phyloP scores from a whole-genome alignment of 2,329 filamentous ascomycete genomes.

The Cordyceps javanica region DNA sequence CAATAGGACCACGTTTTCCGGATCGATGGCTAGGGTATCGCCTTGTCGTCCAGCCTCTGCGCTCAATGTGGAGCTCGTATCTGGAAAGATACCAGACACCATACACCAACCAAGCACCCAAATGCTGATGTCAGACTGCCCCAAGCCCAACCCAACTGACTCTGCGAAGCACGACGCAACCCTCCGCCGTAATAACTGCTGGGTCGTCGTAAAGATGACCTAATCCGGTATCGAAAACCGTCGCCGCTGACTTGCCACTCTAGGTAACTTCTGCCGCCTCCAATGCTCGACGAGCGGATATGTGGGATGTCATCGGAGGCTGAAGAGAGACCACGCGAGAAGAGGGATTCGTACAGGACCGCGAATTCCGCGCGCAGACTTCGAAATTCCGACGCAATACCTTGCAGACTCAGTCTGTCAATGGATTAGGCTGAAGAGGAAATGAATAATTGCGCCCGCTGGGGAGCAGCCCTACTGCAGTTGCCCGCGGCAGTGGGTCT shows the following conservation, averaged over 20 bases:
- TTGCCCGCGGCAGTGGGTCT: neutral
- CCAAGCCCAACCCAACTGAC: neutral
- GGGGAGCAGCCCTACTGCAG: neutral
- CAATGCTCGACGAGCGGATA: neutral
- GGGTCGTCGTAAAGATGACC: constrained; percentile 7
- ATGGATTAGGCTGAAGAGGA: neutral
- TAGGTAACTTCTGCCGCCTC: neutral
- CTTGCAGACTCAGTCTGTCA: neutral
- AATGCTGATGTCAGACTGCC: constrained; percentile 9
- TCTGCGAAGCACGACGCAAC: neutral
- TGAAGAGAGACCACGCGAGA: neutral
- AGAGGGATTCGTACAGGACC: neutral
- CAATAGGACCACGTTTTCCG: neutral
- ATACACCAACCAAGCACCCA: neutral
- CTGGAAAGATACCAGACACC: neutral
- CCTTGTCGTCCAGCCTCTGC: neutral
- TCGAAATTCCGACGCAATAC: neutral
- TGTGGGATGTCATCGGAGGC: neutral
- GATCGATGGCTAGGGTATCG: neutral
- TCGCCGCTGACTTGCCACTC: constrained; percentile 9
- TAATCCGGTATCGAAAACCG: constrained; percentile 3
- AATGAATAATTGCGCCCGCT: neutral
- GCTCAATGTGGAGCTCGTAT: neutral
- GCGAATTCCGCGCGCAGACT: neutral
- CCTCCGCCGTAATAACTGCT: neutral